Evolutionary conservation across 176 grass and related monocot genomes (phyloP).

Genomic region (Lolium perenne): DNA sequence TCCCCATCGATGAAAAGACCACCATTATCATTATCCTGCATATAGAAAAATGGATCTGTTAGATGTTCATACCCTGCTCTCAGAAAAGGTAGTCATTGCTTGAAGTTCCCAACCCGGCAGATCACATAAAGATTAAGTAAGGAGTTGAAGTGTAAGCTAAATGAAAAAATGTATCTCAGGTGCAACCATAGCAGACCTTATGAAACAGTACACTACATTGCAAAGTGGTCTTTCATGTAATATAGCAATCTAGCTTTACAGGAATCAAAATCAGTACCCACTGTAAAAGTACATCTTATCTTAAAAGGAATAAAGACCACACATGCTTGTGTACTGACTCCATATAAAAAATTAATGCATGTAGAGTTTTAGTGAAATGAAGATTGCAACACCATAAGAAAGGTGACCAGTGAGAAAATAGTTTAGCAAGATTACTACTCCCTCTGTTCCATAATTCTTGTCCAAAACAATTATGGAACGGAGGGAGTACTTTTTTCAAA

Average conservation of each 20-base stretch:
- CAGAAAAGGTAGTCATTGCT: neutral
- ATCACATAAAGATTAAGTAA: neutral
- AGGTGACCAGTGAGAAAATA: neutral
- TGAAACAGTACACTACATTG: neutral
- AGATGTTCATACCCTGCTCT: neutral
- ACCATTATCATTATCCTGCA: conserved; percentile 41
- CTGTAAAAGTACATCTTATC: neutral
- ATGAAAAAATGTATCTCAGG: neutral
- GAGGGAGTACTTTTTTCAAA: neutral
- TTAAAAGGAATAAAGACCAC: neutral
- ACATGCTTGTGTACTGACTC: conserved; percentile 2
- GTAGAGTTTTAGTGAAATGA: neutral
- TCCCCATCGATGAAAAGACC: conserved; percentile 46
- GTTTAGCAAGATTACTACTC: neutral
- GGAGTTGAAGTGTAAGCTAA: neutral
- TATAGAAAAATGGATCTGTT: neutral
- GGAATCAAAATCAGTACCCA: neutral
- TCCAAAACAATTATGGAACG: no score
- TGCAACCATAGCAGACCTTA: neutral
- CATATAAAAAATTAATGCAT: neutral
- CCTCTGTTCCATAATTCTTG: no score
- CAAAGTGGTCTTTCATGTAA: neutral
- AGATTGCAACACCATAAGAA: neutral
- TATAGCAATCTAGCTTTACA: conserved; percentile 8
- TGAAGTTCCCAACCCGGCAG: neutral